Evolutionary conservation across 2,329 filamentous ascomycete genomes (phyloP), one percentile per base, ranked within the genome.

Genomic region (Domatiomyces catenatus): DNA sequence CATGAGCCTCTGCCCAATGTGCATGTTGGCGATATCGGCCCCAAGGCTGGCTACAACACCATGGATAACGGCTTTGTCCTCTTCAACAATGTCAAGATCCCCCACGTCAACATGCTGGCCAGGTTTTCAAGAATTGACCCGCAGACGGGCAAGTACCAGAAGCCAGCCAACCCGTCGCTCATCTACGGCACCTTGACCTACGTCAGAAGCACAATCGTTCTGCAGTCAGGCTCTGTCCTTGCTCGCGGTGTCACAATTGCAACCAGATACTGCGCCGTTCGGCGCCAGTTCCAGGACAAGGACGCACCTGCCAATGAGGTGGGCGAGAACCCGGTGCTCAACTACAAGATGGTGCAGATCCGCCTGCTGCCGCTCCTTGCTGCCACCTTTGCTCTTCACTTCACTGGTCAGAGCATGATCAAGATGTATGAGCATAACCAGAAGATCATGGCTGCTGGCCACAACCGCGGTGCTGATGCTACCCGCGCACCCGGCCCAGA

Each of bases 11-110:
- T 87, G 36, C 74, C 81, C 47, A 80, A 83, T 56, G 68, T 86
- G 48, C 79, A 86, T 60, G 80, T 88, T 20, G 84, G 85, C 45
- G 84, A 89, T 57, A 87, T 89, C 64, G 85, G 85, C 1, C 84
- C 84, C 50, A 88, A 88, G 65, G 83, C 84, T 56, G 83, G 82
- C 8, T 86, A 84, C 69, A 84, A 84, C 66, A 85, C 81, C 49
- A 86, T 86, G 83, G 84, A 88, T 64, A 89, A 88, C 58, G 84
- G 84, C 1, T 88, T 84, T 71, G 68, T 87, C 8, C 74, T 88
- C 19, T 80, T 89, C 67, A 87, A 87, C 69, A 71, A 86, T 17
- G 73, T 85, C 66, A 84, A 86, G 65, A 71, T 88, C 15, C 84
- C 84, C 1, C 83, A 88, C 62, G 67, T 79, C 56, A 82, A 79